Evolutionary conservation across 495 filamentous ascomycete species (phyloP).

Genomic region (Jackrogersella minutella): DNA sequence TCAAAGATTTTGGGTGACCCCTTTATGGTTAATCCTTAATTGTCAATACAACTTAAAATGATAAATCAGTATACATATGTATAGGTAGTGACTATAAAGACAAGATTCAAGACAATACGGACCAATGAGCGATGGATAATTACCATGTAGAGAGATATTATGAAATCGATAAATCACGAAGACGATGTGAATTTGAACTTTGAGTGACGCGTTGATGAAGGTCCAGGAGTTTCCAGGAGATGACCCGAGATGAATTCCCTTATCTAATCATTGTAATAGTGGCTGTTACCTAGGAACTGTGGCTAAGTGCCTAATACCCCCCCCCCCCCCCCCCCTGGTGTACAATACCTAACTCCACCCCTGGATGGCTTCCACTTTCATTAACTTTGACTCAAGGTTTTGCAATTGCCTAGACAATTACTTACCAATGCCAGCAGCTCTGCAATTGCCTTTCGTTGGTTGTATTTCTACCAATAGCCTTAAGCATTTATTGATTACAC

Average conservation of each 20-base stretch:
- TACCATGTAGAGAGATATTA: not conserved
- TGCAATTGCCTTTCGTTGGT: too few relatives aligned
- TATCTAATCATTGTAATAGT: conserved; percentile 29
- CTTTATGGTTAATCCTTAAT: too few relatives aligned
- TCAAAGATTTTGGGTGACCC: not conserved
- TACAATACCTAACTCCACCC: not conserved
- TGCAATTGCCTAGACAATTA: too few relatives aligned
- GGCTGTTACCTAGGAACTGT: conserved; percentile 1
- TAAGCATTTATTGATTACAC: too few relatives aligned
- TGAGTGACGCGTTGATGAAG: conserved; percentile 36
- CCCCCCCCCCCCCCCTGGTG: too few relatives aligned
- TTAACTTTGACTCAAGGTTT: too few relatives aligned
- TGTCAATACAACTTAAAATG: too few relatives aligned
- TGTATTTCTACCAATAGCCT: too few relatives aligned
- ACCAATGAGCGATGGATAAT: not conserved
- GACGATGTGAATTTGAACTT: conserved; percentile 16
- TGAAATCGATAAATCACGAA: not conserved
- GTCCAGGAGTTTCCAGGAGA: conserved; percentile 21
- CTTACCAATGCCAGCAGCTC: too few relatives aligned
- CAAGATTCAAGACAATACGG: not conserved
- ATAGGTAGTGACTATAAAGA: too few relatives aligned
- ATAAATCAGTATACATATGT: too few relatives aligned
- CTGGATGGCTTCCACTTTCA: too few relatives aligned
- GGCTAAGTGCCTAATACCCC: not conserved
- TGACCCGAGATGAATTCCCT: conserved; percentile 9